Evolutionary conservation across 495 filamentous ascomycete species (phyloP).

Genomic region (Poronia punctata): DNA sequence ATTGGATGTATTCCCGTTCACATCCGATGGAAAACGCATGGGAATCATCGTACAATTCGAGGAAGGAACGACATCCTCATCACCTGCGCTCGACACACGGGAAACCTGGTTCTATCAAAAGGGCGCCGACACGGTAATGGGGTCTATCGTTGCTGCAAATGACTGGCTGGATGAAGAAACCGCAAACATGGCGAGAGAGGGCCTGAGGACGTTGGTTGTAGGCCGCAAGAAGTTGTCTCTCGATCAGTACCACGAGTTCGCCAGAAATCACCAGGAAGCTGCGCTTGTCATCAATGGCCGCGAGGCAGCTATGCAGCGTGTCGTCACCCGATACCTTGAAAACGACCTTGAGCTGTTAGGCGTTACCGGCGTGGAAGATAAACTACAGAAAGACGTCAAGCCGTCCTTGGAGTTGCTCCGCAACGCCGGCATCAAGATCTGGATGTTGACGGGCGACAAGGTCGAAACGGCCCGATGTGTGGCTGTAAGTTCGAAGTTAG

Average conservation of each 20-base stretch:
- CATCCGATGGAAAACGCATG: conserved; percentile 96
- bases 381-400: conserved; percentile 91
- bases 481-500: conserved; percentile 87
- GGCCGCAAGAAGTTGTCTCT: conserved; percentile 73
- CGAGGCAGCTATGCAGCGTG: conserved; percentile 71
- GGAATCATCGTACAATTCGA: conserved; percentile 88
- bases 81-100: conserved; percentile 38
- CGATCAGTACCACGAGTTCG: conserved; percentile 74
- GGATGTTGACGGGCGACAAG: conserved; percentile 99
- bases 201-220: conserved; percentile 87
- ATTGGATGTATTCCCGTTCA: conserved; percentile 94
- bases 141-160: conserved; percentile 83
- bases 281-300: conserved; percentile 71
- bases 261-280: conserved; percentile 65
- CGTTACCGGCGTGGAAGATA: conserved; percentile 96
- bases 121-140: conserved; percentile 97
- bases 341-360: conserved; percentile 84
- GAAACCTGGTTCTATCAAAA: conserved; percentile 99
- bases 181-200: conserved; percentile 96
- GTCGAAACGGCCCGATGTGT: conserved; percentile 97
- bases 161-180: conserved; percentile 99
- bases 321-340: conserved; percentile 78
- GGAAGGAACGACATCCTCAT: conserved; percentile 38
- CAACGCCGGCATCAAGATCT: conserved; percentile 98
- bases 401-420: conserved; percentile 88